Evolutionary conservation across 2,329 filamentous ascomycete species (phyloP), one percentile per base, ranked within the genome.

Genomic region (Hypoxylon sp.): DNA sequence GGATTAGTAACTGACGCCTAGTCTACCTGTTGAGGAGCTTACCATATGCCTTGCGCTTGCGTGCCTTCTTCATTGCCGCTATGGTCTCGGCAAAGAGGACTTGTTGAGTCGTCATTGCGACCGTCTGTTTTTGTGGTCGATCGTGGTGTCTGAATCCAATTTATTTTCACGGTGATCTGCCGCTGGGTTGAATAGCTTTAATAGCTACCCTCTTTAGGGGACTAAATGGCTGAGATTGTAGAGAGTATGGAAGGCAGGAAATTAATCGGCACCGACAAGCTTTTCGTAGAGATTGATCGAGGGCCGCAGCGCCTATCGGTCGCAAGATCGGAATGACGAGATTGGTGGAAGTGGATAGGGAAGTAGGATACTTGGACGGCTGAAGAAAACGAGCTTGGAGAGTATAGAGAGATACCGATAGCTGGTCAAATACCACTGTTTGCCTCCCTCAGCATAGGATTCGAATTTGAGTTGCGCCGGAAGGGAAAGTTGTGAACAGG

Each of bases 61-160:
- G 82, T 5, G 89, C 89, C 79, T 90, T 89, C 75, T 90, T 91
- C 86, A 92, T 90, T 58, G 85, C 88, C 72, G 85, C 84, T 77
- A 92, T 89, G 20, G 90, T 91, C 76, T 92, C 89, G 69, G 88
- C 85, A 76, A 91, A 88, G 64, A 90, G 81, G 46, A 89, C 82
- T 75, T 91, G 89, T 75, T 91, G 88, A 49, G 83, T 81, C 56
- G 86, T 82, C 85, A 87, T 87, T 58, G 65, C 78, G 76, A 62
- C 42, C 53, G 64, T 61, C 57, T 70, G 40, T n/a, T 54, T 44
- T 50, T 48, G 40, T 35, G 30, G 46, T 17, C 27, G 37, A 27
- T 54, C 33, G 33, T 27, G 33, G 46, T 31, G 40, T 44, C 51
- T 40, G 53, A 64, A 33, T n/a, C 14, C 13, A 44, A 53, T 42